Evolutionary conservation across 2,329 filamentous ascomycete genomes (phyloP), one percentile per base, ranked within the genome.

Genomic region (Penicillium palitans): DNA sequence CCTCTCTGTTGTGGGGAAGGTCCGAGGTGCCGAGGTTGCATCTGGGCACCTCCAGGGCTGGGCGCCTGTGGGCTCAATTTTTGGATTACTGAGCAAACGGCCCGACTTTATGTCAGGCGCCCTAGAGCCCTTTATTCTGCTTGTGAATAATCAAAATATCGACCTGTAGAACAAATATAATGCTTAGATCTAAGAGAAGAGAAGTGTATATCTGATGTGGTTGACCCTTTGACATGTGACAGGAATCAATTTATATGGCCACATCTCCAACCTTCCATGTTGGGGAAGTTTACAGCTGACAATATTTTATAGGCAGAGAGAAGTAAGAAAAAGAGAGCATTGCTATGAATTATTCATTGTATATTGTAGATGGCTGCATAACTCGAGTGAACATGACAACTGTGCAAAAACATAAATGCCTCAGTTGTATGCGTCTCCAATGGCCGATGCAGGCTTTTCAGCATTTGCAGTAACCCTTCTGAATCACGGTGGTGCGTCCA

Each of bases 21-120:
- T 19, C 35, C 49, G 47, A 72, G 58, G 68, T 72, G 68, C 71
- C 71, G 71, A 73, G 71, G 71, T 71, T 63, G 21, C 42, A 45
- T n/a, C 42, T 45, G 24, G 21, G 41, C 41, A 10, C 9, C 33
- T 35, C 33, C n/a, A 39, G 9, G 37, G 37, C n/a, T 40, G 37
- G 29, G 19, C n/a, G 19, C 31, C 15, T 27, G 37, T n/a, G 37
- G n/a, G 29, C 31, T 19, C 52, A 25, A 29, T 52, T 55, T 55
- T 8, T 45, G n/a, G 54, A 57, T 52, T 57, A 51, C 42, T 46
- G 42, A 44, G 9, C 24, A 50, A n/a, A 24, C 19, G 40, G 21
- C 10, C 12, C 12, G 17, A 51, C 8, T 13, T 15, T 44, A 47
- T n/a, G 12, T 12, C 19, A n/a, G 9, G 3, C 12, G 31, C 5